Evolutionary conservation across 129 eudicot species (phyloP).

Genomic region (Apium graveolens): DNA sequence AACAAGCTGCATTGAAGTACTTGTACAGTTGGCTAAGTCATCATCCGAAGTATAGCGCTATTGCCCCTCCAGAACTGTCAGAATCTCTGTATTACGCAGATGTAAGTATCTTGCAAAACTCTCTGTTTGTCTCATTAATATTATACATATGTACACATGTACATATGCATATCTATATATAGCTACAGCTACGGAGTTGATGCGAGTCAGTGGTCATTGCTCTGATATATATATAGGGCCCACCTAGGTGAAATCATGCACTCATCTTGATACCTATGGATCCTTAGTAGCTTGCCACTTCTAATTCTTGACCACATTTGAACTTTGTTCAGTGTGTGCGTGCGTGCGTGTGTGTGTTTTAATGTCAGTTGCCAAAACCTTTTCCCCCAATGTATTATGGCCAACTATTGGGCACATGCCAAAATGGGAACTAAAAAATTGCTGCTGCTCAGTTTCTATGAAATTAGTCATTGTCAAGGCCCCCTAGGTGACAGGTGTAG

Average conservation of each 20-base stretch:
- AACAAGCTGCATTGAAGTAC: conserved; percentile 81
- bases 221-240: neutral
- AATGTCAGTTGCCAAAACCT: neutral
- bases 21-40: conserved; percentile 82
- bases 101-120: conserved; percentile 35
- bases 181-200: neutral
- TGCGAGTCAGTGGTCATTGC: neutral
- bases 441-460: neutral
- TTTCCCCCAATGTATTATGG: neutral
- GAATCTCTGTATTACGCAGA: conserved; percentile 80
- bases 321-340: neutral
- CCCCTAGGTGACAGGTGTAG: neutral
- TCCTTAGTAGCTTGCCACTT: neutral
- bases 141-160: neutral
- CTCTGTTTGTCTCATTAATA: neutral
- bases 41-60: conserved; percentile 68
- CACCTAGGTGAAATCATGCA: neutral
- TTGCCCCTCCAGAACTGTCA: conserved; percentile 59
- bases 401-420: neutral
- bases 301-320: neutral
- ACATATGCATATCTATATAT: neutral
- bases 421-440: neutral
- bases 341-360: neutral
- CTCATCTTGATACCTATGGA: neutral
- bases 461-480: neutral